These are phyloP conservation scores for Pyrenophora seminiperda DNA, from an alignment of 2,329 filamentous ascomycete species.

Conservation along the genomic window DNA sequence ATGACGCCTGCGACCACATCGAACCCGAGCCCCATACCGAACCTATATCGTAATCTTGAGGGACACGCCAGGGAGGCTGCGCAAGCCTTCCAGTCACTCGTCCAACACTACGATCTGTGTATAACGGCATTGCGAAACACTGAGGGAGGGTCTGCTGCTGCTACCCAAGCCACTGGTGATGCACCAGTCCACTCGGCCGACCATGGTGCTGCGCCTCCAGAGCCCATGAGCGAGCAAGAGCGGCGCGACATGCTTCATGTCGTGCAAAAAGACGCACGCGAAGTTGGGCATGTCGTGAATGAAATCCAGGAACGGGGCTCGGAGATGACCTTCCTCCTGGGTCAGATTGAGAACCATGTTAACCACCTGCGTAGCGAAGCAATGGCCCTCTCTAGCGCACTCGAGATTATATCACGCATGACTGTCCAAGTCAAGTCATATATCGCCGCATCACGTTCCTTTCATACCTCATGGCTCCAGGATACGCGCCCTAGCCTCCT, in stretches of 20 bases:
- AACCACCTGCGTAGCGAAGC: slow-evolving; percentile 62
- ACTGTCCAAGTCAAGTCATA: slow-evolving; percentile 69
- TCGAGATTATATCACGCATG: slow-evolving; percentile 70
- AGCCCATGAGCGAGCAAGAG: slow-evolving; percentile 76
- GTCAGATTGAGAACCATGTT: slow-evolving; percentile 67
- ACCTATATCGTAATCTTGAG: slow-evolving; percentile 63
- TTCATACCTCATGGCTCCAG: slow-evolving; percentile 67
- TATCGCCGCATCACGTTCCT: slow-evolving; percentile 67
- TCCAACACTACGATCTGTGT: slow-evolving; percentile 89
- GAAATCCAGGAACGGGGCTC: slow-evolving; percentile 75
- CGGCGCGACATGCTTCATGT: slow-evolving; percentile 82
- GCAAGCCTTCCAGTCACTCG: slow-evolving; percentile 76
- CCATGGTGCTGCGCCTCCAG: slow-evolving; percentile 56
- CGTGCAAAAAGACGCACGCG: slow-evolving; percentile 69
- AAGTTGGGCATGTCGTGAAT: slow-evolving; percentile 66
- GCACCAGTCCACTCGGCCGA: slow-evolving; percentile 34
- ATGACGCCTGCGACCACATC: slow-evolving; percentile 36
- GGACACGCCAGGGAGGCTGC: slow-evolving; percentile 82
- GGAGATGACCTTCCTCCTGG: slow-evolving; percentile 76
- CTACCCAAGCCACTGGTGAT: slow-evolving; percentile 50
- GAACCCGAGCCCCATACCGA: slow-evolving; percentile 50
- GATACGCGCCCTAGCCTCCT: slow-evolving; percentile 75
- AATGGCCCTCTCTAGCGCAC: slow-evolving; percentile 64
- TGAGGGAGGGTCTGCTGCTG: slow-evolving; percentile 63
- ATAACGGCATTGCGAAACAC: slow-evolving; percentile 90